Evolutionary conservation across 2,329 filamentous ascomycete genomes (phyloP).

Genomic region (Colletotrichum cereale): DNA sequence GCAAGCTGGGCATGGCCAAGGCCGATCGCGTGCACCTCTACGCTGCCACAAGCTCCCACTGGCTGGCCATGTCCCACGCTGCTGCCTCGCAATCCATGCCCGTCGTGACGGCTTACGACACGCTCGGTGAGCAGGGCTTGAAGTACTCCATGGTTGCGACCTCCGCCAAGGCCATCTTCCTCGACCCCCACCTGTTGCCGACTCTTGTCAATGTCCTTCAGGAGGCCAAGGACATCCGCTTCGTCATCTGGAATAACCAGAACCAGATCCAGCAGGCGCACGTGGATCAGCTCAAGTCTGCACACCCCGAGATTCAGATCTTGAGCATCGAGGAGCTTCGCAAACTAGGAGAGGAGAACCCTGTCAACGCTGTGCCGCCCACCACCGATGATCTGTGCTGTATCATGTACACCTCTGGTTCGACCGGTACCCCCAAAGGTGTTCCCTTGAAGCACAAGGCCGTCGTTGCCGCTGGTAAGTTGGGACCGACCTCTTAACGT

Average conservation of each 20-base stretch:
- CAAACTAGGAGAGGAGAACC: constrained; percentile 71
- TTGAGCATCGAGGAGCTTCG: constrained; percentile 65
- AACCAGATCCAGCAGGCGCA: constrained; percentile 64
- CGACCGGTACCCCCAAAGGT: constrained; percentile 86
- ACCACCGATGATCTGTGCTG: constrained; percentile 82
- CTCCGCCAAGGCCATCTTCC: constrained; percentile 75
- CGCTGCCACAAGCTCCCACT: constrained; percentile 75
- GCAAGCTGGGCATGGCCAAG: constrained; percentile 77
- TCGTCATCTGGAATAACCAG: constrained; percentile 68
- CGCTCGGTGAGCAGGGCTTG: constrained; percentile 80
- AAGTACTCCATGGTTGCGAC: constrained; percentile 81
- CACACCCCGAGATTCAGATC: constrained; percentile 58
- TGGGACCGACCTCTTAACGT: constrained; percentile 26
- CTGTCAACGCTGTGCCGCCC: constrained; percentile 76
- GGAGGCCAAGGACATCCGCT: constrained; percentile 61
- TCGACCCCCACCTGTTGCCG: constrained; percentile 66
- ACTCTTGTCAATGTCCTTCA: constrained; percentile 67
- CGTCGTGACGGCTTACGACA: constrained; percentile 88
- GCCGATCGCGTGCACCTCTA: constrained; percentile 82
- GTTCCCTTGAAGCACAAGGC: constrained; percentile 81
- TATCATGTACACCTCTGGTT: constrained; percentile 80
- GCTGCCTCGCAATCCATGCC: constrained; percentile 81
- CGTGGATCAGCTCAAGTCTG: constrained; percentile 60
- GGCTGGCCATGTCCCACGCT: constrained; percentile 64
- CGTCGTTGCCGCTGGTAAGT: constrained; percentile 79